These are phyloP conservation scores for Euphrasia confusa DNA, from an alignment of 257 asterid species.

Conservation along the genomic window DNA sequence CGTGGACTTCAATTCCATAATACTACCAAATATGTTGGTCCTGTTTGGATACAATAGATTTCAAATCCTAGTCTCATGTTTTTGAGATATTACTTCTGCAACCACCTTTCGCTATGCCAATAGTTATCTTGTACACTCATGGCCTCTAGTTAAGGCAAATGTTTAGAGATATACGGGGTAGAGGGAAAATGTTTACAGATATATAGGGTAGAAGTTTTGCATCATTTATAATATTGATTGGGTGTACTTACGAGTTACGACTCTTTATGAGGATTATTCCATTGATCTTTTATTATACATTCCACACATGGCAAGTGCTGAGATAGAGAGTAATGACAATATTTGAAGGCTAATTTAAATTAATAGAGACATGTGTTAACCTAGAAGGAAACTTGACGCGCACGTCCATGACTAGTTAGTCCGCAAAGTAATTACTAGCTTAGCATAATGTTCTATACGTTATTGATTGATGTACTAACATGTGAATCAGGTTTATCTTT, in stretches of 20 bases:
- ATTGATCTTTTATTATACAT: background rate
- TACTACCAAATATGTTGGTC: no score
- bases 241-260: background rate
- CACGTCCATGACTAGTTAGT: background rate
- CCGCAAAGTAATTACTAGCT: background rate
- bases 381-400: background rate
- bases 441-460: background rate
- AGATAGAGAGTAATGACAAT: background rate
- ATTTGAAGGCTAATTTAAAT: background rate
- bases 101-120: background rate
- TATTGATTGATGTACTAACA: background rate
- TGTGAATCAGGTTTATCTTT: background rate
- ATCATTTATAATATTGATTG: conserved; percentile 1
- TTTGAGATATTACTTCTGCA: background rate
- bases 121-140: background rate
- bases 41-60: no score
- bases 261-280: background rate
- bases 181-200: background rate
- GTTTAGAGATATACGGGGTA: background rate
- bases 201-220: background rate
- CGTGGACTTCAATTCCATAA: no score
- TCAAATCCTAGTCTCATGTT: no score
- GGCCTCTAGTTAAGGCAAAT: background rate
- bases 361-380: background rate
- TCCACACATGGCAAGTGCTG: background rate